phyloP scores from a whole-genome alignment of 2,329 filamentous ascomycete species.

The Colletotrichum theobromicola region DNA sequence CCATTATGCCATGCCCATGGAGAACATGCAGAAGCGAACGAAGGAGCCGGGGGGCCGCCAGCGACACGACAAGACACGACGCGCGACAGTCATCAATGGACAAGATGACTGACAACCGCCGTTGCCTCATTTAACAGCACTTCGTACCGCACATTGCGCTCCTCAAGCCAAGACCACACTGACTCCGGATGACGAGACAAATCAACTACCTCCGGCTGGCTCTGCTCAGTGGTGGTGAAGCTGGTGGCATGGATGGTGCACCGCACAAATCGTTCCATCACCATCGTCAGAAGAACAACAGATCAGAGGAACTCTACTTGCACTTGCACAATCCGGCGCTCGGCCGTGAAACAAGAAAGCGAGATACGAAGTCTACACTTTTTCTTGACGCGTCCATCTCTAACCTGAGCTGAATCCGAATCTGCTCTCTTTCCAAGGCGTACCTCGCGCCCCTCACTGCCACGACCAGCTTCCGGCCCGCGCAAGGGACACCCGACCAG shows the following conservation, averaged over 20 bases:
- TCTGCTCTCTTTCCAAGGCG: background rate
- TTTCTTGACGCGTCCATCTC: slow-evolving; percentile 2
- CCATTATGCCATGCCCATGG: background rate
- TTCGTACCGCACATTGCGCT: background rate
- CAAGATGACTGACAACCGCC: background rate
- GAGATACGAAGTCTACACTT: background rate
- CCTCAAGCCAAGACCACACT: background rate
- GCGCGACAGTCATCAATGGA: background rate
- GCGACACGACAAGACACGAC: background rate
- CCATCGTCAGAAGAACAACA: background rate
- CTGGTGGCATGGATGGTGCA: background rate
- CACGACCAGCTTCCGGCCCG: background rate
- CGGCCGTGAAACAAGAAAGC: slow-evolving; percentile 6
- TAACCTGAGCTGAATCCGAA: slow-evolving; percentile 18
- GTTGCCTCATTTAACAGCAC: background rate
- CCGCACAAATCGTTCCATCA: background rate
- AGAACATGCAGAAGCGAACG: background rate
- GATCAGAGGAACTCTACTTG: background rate
- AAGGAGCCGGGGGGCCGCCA: background rate
- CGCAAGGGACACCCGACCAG: background rate
- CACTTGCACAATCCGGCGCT: background rate
- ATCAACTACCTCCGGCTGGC: background rate
- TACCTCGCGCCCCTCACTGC: background rate
- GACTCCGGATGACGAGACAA: background rate
- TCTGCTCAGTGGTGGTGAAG: background rate